Percentiles rank a stretch among this genome's conserved stretches.
Evolutionary conservation across 2,329 filamentous ascomycete species (phyloP).

Genomic region (Didymella sp.): DNA sequence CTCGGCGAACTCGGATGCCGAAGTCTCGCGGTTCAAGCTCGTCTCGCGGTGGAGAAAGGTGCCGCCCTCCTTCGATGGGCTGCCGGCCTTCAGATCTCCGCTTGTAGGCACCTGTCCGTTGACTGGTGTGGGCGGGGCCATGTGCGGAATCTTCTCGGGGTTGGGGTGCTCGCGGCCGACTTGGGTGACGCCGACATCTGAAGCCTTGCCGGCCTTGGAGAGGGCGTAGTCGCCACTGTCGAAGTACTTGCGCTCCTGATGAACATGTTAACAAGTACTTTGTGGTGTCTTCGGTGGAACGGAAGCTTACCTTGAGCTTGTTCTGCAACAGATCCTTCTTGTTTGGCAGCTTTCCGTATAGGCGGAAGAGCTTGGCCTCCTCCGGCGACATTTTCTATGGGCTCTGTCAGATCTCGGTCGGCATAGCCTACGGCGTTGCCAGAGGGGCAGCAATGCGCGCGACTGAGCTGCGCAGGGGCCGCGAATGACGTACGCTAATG

Average conservation of each 20-base stretch:
- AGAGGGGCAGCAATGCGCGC: constrained; percentile 14
- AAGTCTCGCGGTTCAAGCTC: constrained; percentile 78
- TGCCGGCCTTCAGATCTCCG: constrained; percentile 62
- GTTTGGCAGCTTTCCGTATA: constrained; percentile 97
- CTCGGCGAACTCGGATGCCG: constrained; percentile 65
- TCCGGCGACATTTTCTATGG: constrained; percentile 86
- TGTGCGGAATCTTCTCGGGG: constrained; percentile 92
- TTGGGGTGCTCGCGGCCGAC: constrained; percentile 95
- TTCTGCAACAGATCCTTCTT: constrained; percentile 97
- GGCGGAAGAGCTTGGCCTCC: constrained; percentile 93
- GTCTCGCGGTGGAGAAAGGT: constrained; percentile 80
- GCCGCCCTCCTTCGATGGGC: constrained; percentile 89
- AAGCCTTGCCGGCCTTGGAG: constrained; percentile 95
- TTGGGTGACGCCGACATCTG: constrained; percentile 89
- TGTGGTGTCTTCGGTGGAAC: neutral
- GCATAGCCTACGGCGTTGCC: constrained; percentile 5
- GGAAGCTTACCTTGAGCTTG: constrained; percentile 77
- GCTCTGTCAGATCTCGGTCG: constrained; percentile 28
- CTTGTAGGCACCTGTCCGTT: constrained; percentile 49
- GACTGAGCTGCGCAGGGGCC: constrained; percentile 23
- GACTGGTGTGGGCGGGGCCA: constrained; percentile 67
- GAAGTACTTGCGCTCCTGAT: constrained; percentile 90
- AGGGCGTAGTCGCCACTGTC: constrained; percentile 96
- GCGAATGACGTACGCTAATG: constrained; percentile 74
- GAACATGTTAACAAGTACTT: neutral